Evolutionary conservation across 257 asterid genomes (phyloP).

Genomic region (Paulownia fortunei): DNA sequence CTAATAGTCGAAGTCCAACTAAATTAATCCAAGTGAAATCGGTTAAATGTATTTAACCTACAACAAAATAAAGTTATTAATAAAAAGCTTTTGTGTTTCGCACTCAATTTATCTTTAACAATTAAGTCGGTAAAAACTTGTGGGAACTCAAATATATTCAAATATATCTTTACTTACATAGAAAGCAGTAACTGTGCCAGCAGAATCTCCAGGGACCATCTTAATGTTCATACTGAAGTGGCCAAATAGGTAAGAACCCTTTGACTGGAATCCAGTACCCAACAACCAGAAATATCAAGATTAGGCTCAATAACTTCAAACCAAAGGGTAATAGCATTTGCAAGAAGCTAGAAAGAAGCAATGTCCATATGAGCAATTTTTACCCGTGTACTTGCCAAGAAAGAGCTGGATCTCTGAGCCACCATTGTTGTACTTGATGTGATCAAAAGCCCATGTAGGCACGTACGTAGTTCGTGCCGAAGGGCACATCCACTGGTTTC

Average conservation of each 20-base stretch:
- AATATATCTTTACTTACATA: too few relatives aligned
- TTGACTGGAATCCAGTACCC: constrained; percentile 89
- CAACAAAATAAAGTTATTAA: too few relatives aligned
- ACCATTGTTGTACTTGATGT: constrained; percentile 70
- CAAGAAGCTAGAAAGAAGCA: neutral
- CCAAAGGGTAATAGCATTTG: neutral
- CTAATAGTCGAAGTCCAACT: too few relatives aligned
- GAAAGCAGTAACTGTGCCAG: constrained; percentile 90
- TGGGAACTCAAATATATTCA: too few relatives aligned
- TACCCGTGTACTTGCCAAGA: constrained; percentile 78
- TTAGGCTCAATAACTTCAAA: neutral
- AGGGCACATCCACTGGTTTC: constrained; percentile 66
- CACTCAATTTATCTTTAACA: too few relatives aligned
- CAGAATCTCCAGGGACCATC: constrained; percentile 89
- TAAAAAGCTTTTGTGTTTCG: too few relatives aligned
- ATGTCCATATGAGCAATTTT: neutral
- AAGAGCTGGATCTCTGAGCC: constrained; percentile 76
- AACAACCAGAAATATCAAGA: neutral
- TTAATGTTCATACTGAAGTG: constrained; percentile 84
- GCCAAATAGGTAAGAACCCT: constrained; percentile 79
- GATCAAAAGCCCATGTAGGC: constrained; percentile 89
- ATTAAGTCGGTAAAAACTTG: too few relatives aligned
- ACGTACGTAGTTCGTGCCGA: constrained; percentile 75
- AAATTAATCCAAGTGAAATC: too few relatives aligned
- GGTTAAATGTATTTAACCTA: too few relatives aligned